Base-by-base conservation (phyloP, 345 rosid genomes). In the Angophora floribunda region DNA sequence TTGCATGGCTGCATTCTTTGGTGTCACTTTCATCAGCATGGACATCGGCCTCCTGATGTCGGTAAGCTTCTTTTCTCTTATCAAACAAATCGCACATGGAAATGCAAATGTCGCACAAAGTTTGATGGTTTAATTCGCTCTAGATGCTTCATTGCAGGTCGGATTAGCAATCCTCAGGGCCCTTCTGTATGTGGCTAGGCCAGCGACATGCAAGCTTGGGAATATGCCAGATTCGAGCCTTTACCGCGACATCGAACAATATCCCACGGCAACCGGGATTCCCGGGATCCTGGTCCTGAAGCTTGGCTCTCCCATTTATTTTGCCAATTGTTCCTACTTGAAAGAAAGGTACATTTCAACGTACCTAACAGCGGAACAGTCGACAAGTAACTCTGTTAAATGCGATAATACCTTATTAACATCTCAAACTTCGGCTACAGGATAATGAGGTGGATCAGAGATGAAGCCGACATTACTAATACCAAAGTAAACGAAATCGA, bases 231-330 rank as follows among this genome's bases (percentile, higher is more conserved):
- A 94, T 90, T 93, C 97, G 2, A 85, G 32, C 45, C 30, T 96
- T 52, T 95, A 91, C 85, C 90, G 99, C 3, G 99, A 96, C 92
- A 85, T 87, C 1, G 95, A 94, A 86, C 99, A 97, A 51, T 96
- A 97, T 85, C 95, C 97, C 13, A 90, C 26, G 1, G 90, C 93
- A 3, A 88, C 91, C 1, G 92, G 85, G 19, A 79, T 87, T 75
- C 92, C 93, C 13, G 97, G 98, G 53, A 87, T 93, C 65, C 91
- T 97, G 36, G 87, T 94, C 92, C 92, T 97, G 22, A 97, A 97
- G 85, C 87, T 96, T 47, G 99, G 99, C 24, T 97, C 99, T 55
- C 99, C 99, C 16, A 89, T 97, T 88, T 97, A 96, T 89, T 97
- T 94, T 87, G 97, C 99, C 41, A 97, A 96, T 80, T 87, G 92